These are phyloP conservation scores for Aureobasidium sp. DNA, from an alignment of 2,329 filamentous ascomycete species.

Conservation along the genomic window DNA sequence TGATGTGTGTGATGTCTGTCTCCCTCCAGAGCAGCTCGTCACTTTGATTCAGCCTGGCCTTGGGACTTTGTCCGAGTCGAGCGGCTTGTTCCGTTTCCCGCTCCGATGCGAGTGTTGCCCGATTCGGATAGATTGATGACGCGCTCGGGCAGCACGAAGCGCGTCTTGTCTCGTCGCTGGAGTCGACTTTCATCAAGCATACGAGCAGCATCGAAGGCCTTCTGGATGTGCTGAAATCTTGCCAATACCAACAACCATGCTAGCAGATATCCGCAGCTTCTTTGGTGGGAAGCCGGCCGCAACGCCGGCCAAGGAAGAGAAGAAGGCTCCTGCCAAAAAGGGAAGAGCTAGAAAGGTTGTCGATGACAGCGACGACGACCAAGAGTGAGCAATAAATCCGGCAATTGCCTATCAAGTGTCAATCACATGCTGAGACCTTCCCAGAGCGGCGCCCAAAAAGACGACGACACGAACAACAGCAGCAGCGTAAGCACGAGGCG, in stretches of 20 bases:
- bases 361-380: slow-evolving; percentile 74
- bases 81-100: slow-evolving; percentile 7
- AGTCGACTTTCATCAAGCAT: background rate
- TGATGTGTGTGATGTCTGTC: slow-evolving; percentile 16
- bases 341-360: slow-evolving; percentile 58
- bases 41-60: background rate
- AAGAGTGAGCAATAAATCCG: slow-evolving; percentile 25
- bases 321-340: slow-evolving; percentile 36
- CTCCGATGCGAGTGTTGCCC: background rate
- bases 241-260: slow-evolving; percentile 47
- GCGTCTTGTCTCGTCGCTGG: background rate
- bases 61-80: slow-evolving; percentile 6
- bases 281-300: slow-evolving; percentile 69
- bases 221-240: background rate
- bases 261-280: slow-evolving; percentile 80
- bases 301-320: slow-evolving; percentile 40
- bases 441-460: slow-evolving; percentile 49
- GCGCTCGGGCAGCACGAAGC: slow-evolving; percentile 4
- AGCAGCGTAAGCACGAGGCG: slow-evolving; percentile 8
- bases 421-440: slow-evolving; percentile 23
- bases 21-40: background rate
- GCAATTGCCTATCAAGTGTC: background rate
- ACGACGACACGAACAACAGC: slow-evolving; percentile 34
- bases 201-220: background rate
- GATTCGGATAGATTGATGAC: slow-evolving; percentile 11